A percentile compares a stretch with the other conserved stretches of the same genome.
Conservation (phyloP, 805 yeast species). For the Hagleromyces aurorensis region DNA sequence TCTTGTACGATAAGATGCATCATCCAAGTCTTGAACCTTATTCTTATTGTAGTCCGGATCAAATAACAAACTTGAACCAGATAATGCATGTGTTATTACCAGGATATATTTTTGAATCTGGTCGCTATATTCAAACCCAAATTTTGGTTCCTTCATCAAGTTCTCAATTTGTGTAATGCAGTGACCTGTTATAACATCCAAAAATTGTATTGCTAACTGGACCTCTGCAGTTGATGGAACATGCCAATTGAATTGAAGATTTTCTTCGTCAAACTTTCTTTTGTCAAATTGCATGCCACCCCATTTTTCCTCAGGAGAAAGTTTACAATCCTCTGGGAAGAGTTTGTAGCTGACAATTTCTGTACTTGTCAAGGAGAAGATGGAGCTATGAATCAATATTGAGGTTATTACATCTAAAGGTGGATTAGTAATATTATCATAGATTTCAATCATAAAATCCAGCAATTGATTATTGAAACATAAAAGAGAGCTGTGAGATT, state of each 20-base stretch:
- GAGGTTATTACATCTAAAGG: slow-evolving; percentile 52
- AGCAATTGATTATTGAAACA: slow-evolving; percentile 38
- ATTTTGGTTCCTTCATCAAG: slow-evolving; percentile 17
- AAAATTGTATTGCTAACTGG: slow-evolving; percentile 51
- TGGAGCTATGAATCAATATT: slow-evolving; percentile 56
- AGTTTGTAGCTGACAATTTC: slow-evolving; percentile 49
- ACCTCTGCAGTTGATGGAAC: slow-evolving; percentile 52
- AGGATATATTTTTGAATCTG: slow-evolving; percentile 46
- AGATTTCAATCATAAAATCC: slow-evolving; percentile 29
- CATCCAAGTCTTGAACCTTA: slow-evolving; percentile 9
- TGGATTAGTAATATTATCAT: slow-evolving; percentile 36
- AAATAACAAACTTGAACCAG: slow-evolving; percentile 65
- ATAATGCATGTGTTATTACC: slow-evolving; percentile 49
- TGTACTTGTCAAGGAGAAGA: slow-evolving; percentile 56
- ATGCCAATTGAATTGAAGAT: slow-evolving; percentile 66
- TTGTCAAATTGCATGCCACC: slow-evolving; percentile 62
- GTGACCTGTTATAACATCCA: slow-evolving; percentile 40
- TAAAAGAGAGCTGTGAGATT: slow-evolving; percentile 49
- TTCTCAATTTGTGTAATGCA: slow-evolving; percentile 38
- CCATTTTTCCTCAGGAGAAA: slow-evolving; percentile 48
- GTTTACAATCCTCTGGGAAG: slow-evolving; percentile 38
- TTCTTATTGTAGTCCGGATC: slow-evolving; percentile 57
- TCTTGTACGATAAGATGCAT: slow-evolving; percentile 17
- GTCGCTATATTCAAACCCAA: slow-evolving; percentile 34
- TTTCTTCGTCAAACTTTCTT: slow-evolving; percentile 39